Percentiles rank a stretch among this genome's conserved stretches.
phyloP scores from a whole-genome alignment of 2,329 filamentous ascomycete genomes.

The Remersonia thermophila region DNA sequence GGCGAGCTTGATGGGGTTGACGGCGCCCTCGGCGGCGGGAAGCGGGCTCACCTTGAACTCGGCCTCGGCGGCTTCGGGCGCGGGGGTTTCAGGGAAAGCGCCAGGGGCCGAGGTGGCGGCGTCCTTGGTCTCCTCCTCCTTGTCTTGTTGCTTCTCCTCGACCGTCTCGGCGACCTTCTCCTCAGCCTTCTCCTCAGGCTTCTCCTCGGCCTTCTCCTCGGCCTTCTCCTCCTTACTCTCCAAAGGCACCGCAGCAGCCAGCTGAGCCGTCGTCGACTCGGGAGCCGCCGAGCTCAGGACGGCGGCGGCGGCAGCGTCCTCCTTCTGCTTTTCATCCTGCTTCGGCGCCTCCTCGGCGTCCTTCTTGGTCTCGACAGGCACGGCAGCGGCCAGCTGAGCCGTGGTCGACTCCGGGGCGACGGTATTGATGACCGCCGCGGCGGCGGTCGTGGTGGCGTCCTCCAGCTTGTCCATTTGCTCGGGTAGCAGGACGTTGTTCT shows the following conservation, averaged over 20 bases:
- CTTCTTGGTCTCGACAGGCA: slow-evolving; percentile 41
- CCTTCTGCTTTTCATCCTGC: neutral
- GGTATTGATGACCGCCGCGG: slow-evolving; percentile 40
- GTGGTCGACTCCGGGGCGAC: slow-evolving; percentile 62
- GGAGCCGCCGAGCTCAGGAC: slow-evolving; percentile 54
- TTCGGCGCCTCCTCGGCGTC: slow-evolving; percentile 4
- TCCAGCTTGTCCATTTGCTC: slow-evolving; percentile 46
- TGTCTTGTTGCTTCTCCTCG: too few relatives aligned
- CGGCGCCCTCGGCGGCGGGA: slow-evolving; percentile 47
- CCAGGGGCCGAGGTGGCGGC: slow-evolving; percentile 26
- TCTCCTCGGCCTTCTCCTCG: neutral
- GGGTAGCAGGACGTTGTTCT: slow-evolving; percentile 82
- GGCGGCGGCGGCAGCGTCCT: slow-evolving; percentile 21
- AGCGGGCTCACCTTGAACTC: slow-evolving; percentile 46
- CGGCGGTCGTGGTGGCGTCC: slow-evolving; percentile 11
- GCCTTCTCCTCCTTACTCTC: slow-evolving; percentile 26
- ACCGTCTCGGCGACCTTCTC: neutral
- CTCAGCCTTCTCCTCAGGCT: slow-evolving; percentile 30
- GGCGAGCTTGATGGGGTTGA: slow-evolving; percentile 69
- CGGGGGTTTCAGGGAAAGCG: slow-evolving; percentile 28
- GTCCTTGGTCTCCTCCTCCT: too few relatives aligned
- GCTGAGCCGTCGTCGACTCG: slow-evolving; percentile 53
- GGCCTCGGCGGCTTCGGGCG: slow-evolving; percentile 15
- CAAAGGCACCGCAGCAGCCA: slow-evolving; percentile 52
- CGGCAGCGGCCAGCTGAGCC: slow-evolving; percentile 50